Evolutionary conservation across 1,139 yeast genomes (phyloP).

Genomic region (Debaryomyces sp.): DNA sequence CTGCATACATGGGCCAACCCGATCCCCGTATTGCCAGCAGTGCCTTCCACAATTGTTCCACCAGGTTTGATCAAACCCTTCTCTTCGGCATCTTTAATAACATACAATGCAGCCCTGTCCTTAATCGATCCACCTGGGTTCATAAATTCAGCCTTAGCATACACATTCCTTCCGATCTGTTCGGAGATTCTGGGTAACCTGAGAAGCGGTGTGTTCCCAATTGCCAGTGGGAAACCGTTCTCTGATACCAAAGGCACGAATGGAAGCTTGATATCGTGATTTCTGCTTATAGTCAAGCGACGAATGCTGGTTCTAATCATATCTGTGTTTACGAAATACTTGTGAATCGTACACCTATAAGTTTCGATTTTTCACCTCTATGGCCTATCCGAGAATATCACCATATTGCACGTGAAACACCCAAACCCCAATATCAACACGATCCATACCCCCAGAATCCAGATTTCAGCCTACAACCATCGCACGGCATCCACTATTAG

Average conservation of each 20-base stretch:
- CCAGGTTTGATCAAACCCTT: conserved; percentile 69
- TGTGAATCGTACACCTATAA: background rate
- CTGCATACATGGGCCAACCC: conserved; percentile 89
- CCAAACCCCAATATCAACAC: background rate
- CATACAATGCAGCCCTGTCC: conserved; percentile 84
- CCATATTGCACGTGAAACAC: background rate
- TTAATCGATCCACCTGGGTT: conserved; percentile 95
- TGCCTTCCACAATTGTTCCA: conserved; percentile 56
- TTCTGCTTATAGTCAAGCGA: conserved; percentile 1
- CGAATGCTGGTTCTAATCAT: conserved; percentile 5
- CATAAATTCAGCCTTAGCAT: conserved; percentile 89
- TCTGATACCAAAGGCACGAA: conserved; percentile 64
- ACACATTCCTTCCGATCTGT: conserved; percentile 72
- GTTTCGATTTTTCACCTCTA: background rate
- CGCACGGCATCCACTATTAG: background rate
- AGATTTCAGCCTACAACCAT: background rate
- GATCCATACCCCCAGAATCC: background rate
- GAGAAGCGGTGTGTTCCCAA: conserved; percentile 86
- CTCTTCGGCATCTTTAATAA: conserved; percentile 77
- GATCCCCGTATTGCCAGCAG: conserved; percentile 78
- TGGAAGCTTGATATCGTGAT: conserved; percentile 34
- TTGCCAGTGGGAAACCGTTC: conserved; percentile 70
- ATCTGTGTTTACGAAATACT: background rate
- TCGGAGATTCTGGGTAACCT: conserved; percentile 63
- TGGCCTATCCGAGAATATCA: background rate